phyloP scores from a whole-genome alignment of 805 yeast genomes.

The Candida orba region DNA sequence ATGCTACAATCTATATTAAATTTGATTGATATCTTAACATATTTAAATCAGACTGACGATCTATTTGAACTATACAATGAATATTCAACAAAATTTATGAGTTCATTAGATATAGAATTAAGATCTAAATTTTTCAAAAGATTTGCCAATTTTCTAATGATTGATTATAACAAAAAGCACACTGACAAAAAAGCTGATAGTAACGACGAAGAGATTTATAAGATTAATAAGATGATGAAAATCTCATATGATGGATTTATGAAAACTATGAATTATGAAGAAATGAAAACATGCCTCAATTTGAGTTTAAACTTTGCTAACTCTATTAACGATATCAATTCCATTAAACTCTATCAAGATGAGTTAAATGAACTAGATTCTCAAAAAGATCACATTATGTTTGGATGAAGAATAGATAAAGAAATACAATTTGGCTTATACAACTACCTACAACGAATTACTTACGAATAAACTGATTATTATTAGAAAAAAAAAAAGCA shows the following conservation, averaged over 20 bases:
- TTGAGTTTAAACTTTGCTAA: conserved; percentile 33
- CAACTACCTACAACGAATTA: too few species aligned
- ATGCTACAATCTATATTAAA: conserved; percentile 40
- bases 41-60: conserved; percentile 36
- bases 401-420: background rate
- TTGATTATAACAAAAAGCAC: background rate
- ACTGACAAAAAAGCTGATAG: background rate
- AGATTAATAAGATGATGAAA: conserved; percentile 22
- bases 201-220: too few species aligned
- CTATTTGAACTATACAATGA: conserved; percentile 33
- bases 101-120: conserved; percentile 32
- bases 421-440: too few species aligned
- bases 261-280: conserved; percentile 29
- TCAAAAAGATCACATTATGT: conserved; percentile 5
- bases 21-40: conserved; percentile 38
- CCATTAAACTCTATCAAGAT: conserved; percentile 21
- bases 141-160: conserved; percentile 25
- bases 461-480: background rate
- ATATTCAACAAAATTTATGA: conserved; percentile 38
- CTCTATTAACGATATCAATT: conserved; percentile 23
- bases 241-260: conserved; percentile 39
- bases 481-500: background rate
- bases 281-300: conserved; percentile 33
- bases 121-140: conserved; percentile 32
- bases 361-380: conserved; percentile 8